These are phyloP conservation scores for Bonia amplexicaulis DNA, from an alignment of 176 grass and related monocot species.

Conservation along the genomic window DNA sequence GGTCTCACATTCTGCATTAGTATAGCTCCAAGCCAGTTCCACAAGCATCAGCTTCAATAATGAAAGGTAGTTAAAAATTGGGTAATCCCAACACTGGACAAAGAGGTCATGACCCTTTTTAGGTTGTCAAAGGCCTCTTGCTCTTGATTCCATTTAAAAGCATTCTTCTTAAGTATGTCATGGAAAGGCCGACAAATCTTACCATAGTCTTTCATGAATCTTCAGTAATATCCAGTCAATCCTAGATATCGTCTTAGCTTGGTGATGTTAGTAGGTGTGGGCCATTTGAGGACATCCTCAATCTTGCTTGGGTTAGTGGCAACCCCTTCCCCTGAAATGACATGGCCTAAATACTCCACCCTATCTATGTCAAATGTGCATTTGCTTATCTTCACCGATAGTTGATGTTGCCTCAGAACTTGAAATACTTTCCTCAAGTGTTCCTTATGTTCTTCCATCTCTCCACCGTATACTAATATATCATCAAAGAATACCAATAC, in stretches of 20 bases:
- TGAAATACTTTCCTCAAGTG: background rate
- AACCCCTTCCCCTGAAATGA: background rate
- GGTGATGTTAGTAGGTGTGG: background rate
- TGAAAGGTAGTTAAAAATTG: no score
- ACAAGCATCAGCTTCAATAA: no score
- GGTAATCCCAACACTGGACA: no score
- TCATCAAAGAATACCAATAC: background rate
- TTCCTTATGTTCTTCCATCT: background rate
- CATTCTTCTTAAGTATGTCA: background rate
- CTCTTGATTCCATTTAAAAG: no score
- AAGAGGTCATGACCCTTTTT: no score
- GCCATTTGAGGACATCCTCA: background rate
- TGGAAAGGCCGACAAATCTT: background rate
- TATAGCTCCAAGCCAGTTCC: no score
- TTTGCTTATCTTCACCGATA: background rate
- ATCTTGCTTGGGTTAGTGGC: background rate
- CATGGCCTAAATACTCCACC: background rate
- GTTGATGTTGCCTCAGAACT: background rate
- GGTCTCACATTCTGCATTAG: no score
- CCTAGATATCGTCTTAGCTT: background rate
- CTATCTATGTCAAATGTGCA: background rate
- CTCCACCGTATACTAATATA: background rate
- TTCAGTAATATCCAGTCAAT: background rate
- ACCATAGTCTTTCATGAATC: background rate
- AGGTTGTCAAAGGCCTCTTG: no score